Evolutionary conservation across 768 basidiomycete genomes (phyloP).

Genomic region (Russula earlei): DNA sequence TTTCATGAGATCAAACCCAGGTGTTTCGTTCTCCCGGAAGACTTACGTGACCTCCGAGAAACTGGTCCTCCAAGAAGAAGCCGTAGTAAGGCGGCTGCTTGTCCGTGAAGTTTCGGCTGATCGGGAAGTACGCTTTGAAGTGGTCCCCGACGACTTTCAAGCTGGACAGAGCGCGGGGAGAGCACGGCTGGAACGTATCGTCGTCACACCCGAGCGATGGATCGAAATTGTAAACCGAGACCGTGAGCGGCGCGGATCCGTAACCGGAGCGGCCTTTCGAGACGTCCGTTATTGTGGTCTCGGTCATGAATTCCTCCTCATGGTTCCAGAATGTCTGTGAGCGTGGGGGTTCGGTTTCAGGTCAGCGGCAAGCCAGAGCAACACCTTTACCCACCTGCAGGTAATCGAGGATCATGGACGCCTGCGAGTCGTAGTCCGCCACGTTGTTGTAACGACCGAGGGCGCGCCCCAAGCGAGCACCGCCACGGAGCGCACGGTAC

Average conservation of each 20-base stretch:
- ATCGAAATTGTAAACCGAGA: slow-evolving; percentile 12
- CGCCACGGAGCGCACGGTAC: slow-evolving; percentile 15
- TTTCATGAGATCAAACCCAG: background rate
- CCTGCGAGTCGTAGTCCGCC: slow-evolving; percentile 2
- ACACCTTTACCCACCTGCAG: background rate
- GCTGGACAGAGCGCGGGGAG: slow-evolving; percentile 12
- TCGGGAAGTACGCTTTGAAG: slow-evolving; percentile 3
- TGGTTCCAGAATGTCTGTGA: slow-evolving; percentile 16
- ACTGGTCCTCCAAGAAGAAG: slow-evolving; percentile 9
- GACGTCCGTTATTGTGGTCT: slow-evolving; percentile 8
- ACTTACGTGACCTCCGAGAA: slow-evolving; percentile 12
- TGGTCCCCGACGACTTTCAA: slow-evolving; percentile 11
- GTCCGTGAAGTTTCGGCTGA: slow-evolving; percentile 5
- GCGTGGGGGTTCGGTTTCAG: background rate
- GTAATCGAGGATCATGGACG: slow-evolving; percentile 14
- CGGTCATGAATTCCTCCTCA: slow-evolving; percentile 12
- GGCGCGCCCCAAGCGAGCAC: slow-evolving; percentile 12
- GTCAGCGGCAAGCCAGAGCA: background rate
- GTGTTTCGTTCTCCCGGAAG: background rate
- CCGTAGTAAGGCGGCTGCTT: slow-evolving; percentile 10
- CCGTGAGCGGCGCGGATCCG: slow-evolving; percentile 12
- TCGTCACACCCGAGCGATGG: slow-evolving; percentile 11
- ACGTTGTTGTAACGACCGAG: background rate
- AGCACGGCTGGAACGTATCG: slow-evolving; percentile 14
- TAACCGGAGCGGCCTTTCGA: slow-evolving; percentile 10